Base-by-base conservation (phyloP, 768 basidiomycete genomes). In the Kwoniella dendrophila region DNA sequence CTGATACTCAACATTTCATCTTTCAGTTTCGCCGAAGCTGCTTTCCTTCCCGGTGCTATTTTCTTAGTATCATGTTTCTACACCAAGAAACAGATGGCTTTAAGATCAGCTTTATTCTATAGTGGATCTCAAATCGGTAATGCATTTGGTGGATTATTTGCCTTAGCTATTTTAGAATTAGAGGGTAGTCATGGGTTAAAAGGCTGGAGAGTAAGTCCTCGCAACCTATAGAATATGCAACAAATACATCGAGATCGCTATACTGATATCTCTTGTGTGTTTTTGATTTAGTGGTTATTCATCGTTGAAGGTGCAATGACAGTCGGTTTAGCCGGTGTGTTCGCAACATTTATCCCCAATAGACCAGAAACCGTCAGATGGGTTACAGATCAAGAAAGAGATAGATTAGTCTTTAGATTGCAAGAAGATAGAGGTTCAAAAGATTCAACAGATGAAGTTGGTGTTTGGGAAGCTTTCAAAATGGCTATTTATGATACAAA, bases 321-420 rank as follows among this genome's bases (percentile, higher is more conserved):
- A 22, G 56, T 57, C 24, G 56, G 56, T 16, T n/a, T 33, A 8
- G 56, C 41, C 20, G n/a, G 26, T 18, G 57, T 73, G 48, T 67
- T 74, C 50, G 56, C 66, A 24, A 54, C 64, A 20, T 68, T 72
- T 68, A 69, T 77, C 78, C 90, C 91, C 11, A 83, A 92, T 79
- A 90, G 92, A 72, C 92, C 92, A 1, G 78, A 84, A 47, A 86
- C 92, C 41, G 88, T 92, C 70, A 87, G 89, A 3, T 85, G 87
- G 27, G 80, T 95, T 34, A 71, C 59, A 20, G 58, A 53, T 24
- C 55, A 59, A 12, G 68, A 77, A 66, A 66, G 56, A 40, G 69
- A 71, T 24, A 63, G 60, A 36, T 66, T 76, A 2, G 52, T 59
- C 2, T 70, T 72, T 62, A 56, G 66, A 14, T 67, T 78, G 24